Conservation (phyloP, 163 green algal species). For the Coccomyxa subellipsoidea region DNA sequence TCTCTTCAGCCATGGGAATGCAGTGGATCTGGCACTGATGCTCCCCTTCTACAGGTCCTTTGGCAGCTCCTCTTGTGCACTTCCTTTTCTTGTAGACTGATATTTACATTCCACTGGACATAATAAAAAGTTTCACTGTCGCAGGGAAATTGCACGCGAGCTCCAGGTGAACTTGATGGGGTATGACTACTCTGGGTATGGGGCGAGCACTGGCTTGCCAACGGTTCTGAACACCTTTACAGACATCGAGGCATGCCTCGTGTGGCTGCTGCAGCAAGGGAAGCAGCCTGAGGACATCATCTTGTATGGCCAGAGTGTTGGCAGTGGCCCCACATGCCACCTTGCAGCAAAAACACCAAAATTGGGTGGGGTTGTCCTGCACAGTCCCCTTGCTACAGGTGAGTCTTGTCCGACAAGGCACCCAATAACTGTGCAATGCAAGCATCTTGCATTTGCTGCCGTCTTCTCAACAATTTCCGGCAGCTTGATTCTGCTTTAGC, state of each 20-base stretch:
- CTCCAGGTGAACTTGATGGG: conserved; percentile 45
- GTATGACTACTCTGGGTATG: conserved; percentile 65
- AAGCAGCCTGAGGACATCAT: conserved; percentile 55
- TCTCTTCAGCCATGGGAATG: conserved; percentile 84
- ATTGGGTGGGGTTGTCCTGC: conserved; percentile 74
- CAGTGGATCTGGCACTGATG: conserved; percentile 71
- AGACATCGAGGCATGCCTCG: conserved; percentile 64
- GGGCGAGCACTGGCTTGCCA: conserved; percentile 56
- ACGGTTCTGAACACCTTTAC: conserved; percentile 52
- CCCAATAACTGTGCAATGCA: background rate
- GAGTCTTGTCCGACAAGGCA: no score
- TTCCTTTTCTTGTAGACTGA: no score
- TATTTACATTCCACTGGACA: no score
- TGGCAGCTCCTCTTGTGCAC: background rate
- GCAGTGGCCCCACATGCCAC: conserved; percentile 66
- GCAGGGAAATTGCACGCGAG: conserved; percentile 45
- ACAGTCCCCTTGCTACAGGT: conserved; percentile 57
- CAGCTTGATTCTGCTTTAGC: background rate
- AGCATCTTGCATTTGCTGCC: background rate
- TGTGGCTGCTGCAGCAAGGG: conserved; percentile 37
- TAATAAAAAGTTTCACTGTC: no score
- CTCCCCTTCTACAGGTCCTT: conserved; percentile 39
- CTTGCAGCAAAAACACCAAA: conserved; percentile 50
- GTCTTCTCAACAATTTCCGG: background rate
- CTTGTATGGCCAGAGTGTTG: conserved; percentile 69